phyloP scores from a whole-genome alignment of 2,329 filamentous ascomycete genomes.

The Pseudogymnoascus destructans region DNA sequence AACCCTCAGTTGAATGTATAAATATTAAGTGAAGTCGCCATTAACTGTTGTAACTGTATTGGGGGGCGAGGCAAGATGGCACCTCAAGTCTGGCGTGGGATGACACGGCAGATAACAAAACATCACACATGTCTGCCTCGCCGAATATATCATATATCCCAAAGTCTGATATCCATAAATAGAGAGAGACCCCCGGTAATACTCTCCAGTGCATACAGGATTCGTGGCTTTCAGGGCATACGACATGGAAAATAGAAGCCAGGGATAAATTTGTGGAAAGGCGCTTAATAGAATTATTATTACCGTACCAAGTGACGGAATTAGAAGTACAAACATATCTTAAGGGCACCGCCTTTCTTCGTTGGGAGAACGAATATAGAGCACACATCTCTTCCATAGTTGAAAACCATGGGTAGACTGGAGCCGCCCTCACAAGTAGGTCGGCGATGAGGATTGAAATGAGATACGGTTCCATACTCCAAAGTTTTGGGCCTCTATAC shows the following conservation, averaged over 20 bases:
- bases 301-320: not conserved
- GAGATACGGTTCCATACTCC: not conserved
- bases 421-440: too few relatives aligned
- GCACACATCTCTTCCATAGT: not conserved
- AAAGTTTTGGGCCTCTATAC: too few relatives aligned
- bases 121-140: not conserved
- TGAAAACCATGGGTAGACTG: not conserved
- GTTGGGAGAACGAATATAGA: not conserved
- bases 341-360: not conserved
- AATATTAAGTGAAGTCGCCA: not conserved
- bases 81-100: not conserved
- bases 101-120: not conserved
- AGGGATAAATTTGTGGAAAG: not conserved
- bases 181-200: not conserved
- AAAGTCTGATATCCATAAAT: not conserved
- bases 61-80: too few relatives aligned
- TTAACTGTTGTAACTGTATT: not conserved
- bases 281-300: not conserved
- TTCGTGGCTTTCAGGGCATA: not conserved
- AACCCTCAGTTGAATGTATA: not conserved
- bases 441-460: not conserved
- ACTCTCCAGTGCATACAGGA: not conserved
- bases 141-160: not conserved
- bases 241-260: not conserved
- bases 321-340: not conserved